Conservation (phyloP, 805 yeast genomes). For the Kurtzmaniella fragi region DNA sequence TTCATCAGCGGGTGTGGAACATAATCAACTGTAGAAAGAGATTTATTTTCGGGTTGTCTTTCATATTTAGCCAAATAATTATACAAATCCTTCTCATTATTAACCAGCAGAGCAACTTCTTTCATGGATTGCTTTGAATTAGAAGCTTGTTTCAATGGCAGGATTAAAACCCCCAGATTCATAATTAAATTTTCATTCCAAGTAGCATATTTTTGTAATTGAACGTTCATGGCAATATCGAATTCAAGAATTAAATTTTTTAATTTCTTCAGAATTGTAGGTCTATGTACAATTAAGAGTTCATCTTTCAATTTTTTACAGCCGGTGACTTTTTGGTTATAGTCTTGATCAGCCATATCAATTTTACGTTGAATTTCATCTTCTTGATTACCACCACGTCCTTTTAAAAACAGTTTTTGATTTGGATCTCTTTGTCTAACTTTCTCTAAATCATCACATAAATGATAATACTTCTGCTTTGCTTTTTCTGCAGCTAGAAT, state of each 20-base stretch:
- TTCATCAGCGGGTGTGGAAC: constrained; percentile 49
- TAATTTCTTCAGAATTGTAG: constrained; percentile 64
- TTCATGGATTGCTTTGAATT: constrained; percentile 59
- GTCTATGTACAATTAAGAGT: constrained; percentile 69
- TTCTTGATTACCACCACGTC: constrained; percentile 82
- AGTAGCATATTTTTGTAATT: constrained; percentile 83
- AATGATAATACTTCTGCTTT: constrained; percentile 60
- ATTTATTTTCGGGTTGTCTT: constrained; percentile 33
- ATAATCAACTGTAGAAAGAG: constrained; percentile 64
- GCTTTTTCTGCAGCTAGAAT: constrained; percentile 86
- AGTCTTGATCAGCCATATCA: constrained; percentile 80
- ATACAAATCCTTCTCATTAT: constrained; percentile 79
- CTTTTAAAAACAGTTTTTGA: constrained; percentile 75
- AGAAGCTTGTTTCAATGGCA: constrained; percentile 56
- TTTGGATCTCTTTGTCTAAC: constrained; percentile 77
- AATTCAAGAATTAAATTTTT: constrained; percentile 77
- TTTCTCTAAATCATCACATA: constrained; percentile 84
- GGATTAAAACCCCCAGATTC: constrained; percentile 77
- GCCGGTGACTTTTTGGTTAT: constrained; percentile 66
- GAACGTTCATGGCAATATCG: constrained; percentile 86
- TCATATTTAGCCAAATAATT: constrained; percentile 53
- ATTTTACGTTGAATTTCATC: constrained; percentile 82
- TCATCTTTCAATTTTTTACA: constrained; percentile 73
- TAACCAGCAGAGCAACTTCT: constrained; percentile 67
- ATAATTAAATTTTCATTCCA: constrained; percentile 79